Base-by-base conservation (phyloP, 2,329 filamentous ascomycete species). In the Corinectria fuckeliana region DNA sequence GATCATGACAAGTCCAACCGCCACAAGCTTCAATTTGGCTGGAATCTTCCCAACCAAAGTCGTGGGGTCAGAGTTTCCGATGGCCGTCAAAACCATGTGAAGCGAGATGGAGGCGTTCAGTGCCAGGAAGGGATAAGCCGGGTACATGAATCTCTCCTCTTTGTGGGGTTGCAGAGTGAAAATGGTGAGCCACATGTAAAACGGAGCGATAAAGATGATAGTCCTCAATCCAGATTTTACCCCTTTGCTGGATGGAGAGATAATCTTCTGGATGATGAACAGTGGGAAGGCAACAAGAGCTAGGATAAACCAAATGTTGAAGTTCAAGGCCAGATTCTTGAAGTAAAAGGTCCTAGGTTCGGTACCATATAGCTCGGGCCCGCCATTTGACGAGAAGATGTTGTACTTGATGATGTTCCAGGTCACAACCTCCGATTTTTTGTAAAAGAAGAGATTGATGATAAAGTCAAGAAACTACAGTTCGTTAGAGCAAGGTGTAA, bases 61-160 rank as follows among this genome's bases (percentile, higher is more conserved):
- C 67, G 84, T 87, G 0, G 89, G 87, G 60, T 91, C 84, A 1
- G 85, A 84, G 20, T 87, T 88, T 16, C 93, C 92, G 47, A 97
- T 78, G 34, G 89, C 88, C 11, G 88, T 82, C 14, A 98, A 82
- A 2, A 96, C 71, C 58, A 96, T 90, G 74, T 98, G 93, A 32
- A 96, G 80, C 4, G 91, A 86, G 52, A 97, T 85, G 8, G 94
- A 91, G 3, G 93, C 93, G 70, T 97, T 97, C 32, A 99, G 82
- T 0, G 91, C 90, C 34, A 99, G 82, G 63, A 94, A 92, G 1
- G 95, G 95, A 71, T 99, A 99, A 2, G 88, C 91, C 0, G 95
- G 95, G 71, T 97, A 99, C 93, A 99, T 98, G 80, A 99, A 99
- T 6, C 95, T 85, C 77, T 99, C 95, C 75, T 99, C 95, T 72